Evolutionary conservation across 2,329 filamentous ascomycete genomes (phyloP).

Genomic region (Botrytis hyacinthi): DNA sequence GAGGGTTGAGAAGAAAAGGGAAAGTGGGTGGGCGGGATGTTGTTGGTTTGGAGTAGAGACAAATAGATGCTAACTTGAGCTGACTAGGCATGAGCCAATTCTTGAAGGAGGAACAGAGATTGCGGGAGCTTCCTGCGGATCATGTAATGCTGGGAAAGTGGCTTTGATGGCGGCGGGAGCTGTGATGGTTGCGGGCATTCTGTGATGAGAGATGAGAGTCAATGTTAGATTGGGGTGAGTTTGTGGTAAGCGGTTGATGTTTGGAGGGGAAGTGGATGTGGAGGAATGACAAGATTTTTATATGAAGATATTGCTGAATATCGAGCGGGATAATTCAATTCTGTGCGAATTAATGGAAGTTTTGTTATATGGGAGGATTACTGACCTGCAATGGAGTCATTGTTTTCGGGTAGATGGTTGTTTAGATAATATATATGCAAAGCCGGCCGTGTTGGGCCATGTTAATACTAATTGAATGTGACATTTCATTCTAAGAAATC

Average conservation of each 20-base stretch:
- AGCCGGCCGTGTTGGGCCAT: background rate
- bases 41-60: background rate
- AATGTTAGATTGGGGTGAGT: too few relatives aligned
- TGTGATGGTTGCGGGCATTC: conserved; percentile 19
- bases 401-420: background rate
- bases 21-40: background rate
- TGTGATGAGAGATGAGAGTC: conserved; percentile 1
- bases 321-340: background rate
- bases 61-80: background rate
- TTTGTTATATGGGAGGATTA: background rate
- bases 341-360: background rate
- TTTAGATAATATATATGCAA: background rate
- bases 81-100: conserved; percentile 33
- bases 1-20: background rate
- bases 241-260: background rate
- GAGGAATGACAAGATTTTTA: too few relatives aligned
- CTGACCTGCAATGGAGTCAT: background rate
- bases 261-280: background rate
- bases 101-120: conserved; percentile 35
- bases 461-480: background rate
- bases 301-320: background rate
- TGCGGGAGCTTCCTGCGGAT: conserved; percentile 25
- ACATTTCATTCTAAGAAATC: background rate
- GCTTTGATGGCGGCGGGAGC: conserved; percentile 20
- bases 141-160: conserved; percentile 4